Evolutionary conservation across 2,329 filamentous ascomycete genomes (phyloP), one percentile per base, ranked within the genome.

Genomic region (Aspergillus sclerotialis): DNA sequence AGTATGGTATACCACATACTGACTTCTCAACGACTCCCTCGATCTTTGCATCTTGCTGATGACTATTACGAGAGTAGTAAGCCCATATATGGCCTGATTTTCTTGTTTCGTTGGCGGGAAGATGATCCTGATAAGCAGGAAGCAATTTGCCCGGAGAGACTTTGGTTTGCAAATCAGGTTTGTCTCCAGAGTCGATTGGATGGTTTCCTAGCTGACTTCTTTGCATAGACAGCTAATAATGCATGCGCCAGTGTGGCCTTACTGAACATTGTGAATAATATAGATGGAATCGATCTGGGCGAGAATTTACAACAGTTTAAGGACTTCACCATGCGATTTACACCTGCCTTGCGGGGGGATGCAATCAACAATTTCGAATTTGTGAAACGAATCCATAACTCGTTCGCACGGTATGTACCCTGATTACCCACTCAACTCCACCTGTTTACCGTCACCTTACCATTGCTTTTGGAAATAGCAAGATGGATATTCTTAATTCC

Each of bases 111-210:
- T 38, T 94, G 78, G 47, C 71, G 75, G 18, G 73, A 75, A 19
- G 69, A 72, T n/a, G 70, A 77, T 36, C 56, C 63, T 4, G 56
- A 58, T 46, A 75, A 65, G 50, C 64, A 70, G 36, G 68, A 73
- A 41, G 67, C 64, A 28, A 70, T 57, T 41, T 80, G 75, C 42
- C 79, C 80, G 0, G 65, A 76, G 3, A 66, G 77, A 18, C 68
- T 96, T 12, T 98, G 92, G 90, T 96, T 95, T 58, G 88, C 89
- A 17, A 95, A 95, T 52, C 90, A 94, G 65, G 82, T 85, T 55
- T 13, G 64, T 49, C 15, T 8, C 18, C 18, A 9, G 16, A 21
- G n/a, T 28, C 14, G 7, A 12, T 17, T 7, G 15, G 18, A 5
- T 7, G 5, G 30, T 28, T 13, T 30, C 18, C 13, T 25, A n/a